These are phyloP conservation scores for Suhomyces sp. DNA, from an alignment of 805 yeast species.

Conservation along the genomic window DNA sequence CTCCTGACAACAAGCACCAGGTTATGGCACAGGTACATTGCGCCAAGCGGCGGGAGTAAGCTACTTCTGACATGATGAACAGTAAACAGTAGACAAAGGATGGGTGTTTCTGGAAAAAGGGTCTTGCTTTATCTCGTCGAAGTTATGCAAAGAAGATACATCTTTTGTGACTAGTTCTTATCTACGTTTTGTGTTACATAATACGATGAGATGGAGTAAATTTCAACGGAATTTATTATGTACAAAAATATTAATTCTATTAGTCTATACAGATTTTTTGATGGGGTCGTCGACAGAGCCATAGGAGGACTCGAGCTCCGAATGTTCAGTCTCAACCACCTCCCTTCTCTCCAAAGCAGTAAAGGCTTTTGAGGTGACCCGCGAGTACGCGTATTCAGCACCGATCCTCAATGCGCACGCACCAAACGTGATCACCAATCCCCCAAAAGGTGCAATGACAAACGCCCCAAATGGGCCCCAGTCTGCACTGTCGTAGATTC, in stretches of 20 bases:
- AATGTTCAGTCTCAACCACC: constrained; percentile 13
- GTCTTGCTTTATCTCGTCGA: neutral
- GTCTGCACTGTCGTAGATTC: constrained; percentile 70
- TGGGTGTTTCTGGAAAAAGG: neutral
- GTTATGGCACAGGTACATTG: constrained; percentile 56
- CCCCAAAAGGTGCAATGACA: constrained; percentile 85
- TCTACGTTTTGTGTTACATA: neutral
- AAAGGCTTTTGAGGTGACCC: constrained; percentile 36
- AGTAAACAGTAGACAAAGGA: neutral
- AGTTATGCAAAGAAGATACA: neutral
- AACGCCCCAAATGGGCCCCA: constrained; percentile 97
- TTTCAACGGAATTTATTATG: neutral
- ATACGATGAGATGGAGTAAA: neutral
- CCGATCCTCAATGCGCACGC: constrained; percentile 50
- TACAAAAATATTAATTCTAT: neutral
- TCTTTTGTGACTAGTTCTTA: neutral
- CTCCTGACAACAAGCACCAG: constrained; percentile 92
- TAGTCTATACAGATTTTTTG: constrained; percentile 1
- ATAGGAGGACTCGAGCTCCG: constrained; percentile 8
- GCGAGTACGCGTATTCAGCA: constrained; percentile 28
- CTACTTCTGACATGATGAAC: constrained; percentile 7
- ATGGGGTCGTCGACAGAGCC: constrained; percentile 17
- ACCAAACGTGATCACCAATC: constrained; percentile 54
- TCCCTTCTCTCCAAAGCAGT: constrained; percentile 44
- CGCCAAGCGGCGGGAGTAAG: constrained; percentile 22